Percentiles rank a stretch among this genome's conserved stretches.
Evolutionary conservation across 179 eudicot species (phyloP).

Genomic region (Spinacia oleracea): DNA sequence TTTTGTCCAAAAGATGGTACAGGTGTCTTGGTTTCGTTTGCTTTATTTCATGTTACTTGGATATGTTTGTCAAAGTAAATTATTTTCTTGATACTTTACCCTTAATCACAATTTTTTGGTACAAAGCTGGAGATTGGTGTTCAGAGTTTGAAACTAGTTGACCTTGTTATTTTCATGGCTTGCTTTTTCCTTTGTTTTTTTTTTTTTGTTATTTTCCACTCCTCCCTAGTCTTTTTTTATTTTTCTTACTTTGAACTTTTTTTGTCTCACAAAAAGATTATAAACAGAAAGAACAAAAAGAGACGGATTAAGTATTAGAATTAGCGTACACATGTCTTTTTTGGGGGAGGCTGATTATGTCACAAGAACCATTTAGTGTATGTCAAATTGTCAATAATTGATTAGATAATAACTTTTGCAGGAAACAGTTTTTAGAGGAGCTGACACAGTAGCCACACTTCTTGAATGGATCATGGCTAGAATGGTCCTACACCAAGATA

Average conservation of each 20-base stretch:
- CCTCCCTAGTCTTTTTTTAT: no score
- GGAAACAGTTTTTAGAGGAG: slow-evolving; percentile 52
- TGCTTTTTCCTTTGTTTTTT: slow-evolving; percentile 7
- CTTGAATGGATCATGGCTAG: slow-evolving; percentile 52
- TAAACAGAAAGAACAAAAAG: no score
- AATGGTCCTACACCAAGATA: slow-evolving; percentile 44
- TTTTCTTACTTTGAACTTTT: no score
- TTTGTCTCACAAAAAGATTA: no score
- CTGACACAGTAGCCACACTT: slow-evolving; percentile 48
- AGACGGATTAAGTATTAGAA: no score
- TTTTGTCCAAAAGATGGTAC: slow-evolving; percentile 9
- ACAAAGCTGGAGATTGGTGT: background rate
- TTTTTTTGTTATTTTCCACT: no score
- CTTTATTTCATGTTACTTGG: slow-evolving; percentile 10
- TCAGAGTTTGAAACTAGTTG: slow-evolving; percentile 24
- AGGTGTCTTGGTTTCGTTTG: slow-evolving; percentile 22
- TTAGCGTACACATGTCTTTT: slow-evolving; percentile 13
- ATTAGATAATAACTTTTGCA: slow-evolving; percentile 18
- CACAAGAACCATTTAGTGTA: background rate
- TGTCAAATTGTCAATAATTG: no score
- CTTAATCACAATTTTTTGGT: background rate
- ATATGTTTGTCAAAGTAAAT: slow-evolving; percentile 5
- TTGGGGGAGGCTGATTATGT: background rate
- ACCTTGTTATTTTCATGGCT: slow-evolving; percentile 6
- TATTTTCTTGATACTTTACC: slow-evolving; percentile 14